phyloP scores from a whole-genome alignment of 1,284 basidiomycete species.

The Ceratobasidium sp. region DNA sequence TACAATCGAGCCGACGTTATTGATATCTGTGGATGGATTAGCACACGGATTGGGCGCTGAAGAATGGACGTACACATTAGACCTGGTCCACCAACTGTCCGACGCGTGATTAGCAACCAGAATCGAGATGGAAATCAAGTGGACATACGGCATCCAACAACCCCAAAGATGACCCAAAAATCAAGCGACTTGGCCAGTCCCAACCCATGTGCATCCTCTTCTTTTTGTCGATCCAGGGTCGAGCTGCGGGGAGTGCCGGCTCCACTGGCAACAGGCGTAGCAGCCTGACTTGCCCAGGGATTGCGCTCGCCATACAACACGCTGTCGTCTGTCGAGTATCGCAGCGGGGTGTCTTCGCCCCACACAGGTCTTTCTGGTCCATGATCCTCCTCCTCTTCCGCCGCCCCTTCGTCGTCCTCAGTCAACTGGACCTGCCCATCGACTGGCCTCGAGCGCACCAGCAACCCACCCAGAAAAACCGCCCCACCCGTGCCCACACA shows the following conservation, averaged over 20 bases:
- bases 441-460: conserved; percentile 57
- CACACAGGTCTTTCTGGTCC: neutral
- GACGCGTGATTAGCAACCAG: conserved; percentile 20
- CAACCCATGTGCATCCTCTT: conserved; percentile 57
- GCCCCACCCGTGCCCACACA: conserved; percentile 72
- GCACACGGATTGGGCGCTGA: neutral
- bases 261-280: conserved; percentile 4
- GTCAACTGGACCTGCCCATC: conserved; percentile 42
- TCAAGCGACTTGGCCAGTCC: conserved; percentile 59
- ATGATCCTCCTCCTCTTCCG: neutral
- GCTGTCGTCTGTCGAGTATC: conserved; percentile 17
- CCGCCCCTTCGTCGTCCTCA: conserved; percentile 46
- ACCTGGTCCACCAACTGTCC: conserved; percentile 82
- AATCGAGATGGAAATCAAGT: conserved; percentile 18
- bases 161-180: conserved; percentile 76
- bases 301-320: conserved; percentile 28
- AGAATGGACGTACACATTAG: conserved; percentile 73
- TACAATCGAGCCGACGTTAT: conserved; percentile 93
- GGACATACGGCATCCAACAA: conserved; percentile 67
- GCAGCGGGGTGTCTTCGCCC: conserved; percentile 17
- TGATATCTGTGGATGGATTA: conserved; percentile 69
- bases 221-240: conserved; percentile 45
- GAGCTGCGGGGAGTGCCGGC: neutral
- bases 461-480: conserved; percentile 69
- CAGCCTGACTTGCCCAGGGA: conserved; percentile 34